A percentile compares a stretch with the other conserved stretches of the same genome.
phyloP scores from a whole-genome alignment of 768 basidiomycete genomes.

The Xerocomellus amylosporus region DNA sequence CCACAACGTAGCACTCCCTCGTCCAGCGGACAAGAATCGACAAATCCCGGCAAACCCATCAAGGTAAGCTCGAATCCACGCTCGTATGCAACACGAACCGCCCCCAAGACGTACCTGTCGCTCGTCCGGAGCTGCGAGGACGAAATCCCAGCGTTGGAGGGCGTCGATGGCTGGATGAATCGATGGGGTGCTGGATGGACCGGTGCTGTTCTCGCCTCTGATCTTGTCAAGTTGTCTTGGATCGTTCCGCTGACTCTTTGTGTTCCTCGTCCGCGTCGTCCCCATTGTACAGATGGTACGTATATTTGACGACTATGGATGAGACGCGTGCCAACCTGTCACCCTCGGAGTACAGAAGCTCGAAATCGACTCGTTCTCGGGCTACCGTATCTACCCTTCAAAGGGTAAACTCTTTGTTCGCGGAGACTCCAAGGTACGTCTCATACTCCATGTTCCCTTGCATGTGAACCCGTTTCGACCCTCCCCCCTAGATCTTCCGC shows the following conservation, averaged over 20 bases:
- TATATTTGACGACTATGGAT: background rate
- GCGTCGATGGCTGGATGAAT: slow-evolving; percentile 43
- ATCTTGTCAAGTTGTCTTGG: slow-evolving; percentile 13
- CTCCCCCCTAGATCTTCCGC: slow-evolving; percentile 75
- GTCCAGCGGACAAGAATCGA: slow-evolving; percentile 21
- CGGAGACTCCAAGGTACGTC: slow-evolving; percentile 87
- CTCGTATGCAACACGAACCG: slow-evolving; percentile 11
- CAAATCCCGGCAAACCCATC: slow-evolving; percentile 43
- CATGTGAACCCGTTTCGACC: background rate
- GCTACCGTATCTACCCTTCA: slow-evolving; percentile 95
- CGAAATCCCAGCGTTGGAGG: slow-evolving; percentile 14
- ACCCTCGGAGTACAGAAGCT: slow-evolving; percentile 64
- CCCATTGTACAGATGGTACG: slow-evolving; percentile 24
- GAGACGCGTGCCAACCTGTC: background rate
- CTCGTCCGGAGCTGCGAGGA: background rate
- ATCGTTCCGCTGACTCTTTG: slow-evolving; percentile 18
- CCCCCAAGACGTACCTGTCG: slow-evolving; percentile 7
- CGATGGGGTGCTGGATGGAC: slow-evolving; percentile 36
- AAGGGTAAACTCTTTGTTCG: slow-evolving; percentile 96
- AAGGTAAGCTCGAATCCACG: slow-evolving; percentile 54
- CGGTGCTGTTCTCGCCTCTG: slow-evolving; percentile 9
- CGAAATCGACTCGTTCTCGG: slow-evolving; percentile 98
- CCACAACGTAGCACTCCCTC: slow-evolving; percentile 9
- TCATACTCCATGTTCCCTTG: background rate
- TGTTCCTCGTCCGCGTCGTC: background rate